Evolutionary conservation across 805 yeast genomes (phyloP), one percentile per base, ranked within the genome.

Genomic region (Hanseniaspora clermontiae): DNA sequence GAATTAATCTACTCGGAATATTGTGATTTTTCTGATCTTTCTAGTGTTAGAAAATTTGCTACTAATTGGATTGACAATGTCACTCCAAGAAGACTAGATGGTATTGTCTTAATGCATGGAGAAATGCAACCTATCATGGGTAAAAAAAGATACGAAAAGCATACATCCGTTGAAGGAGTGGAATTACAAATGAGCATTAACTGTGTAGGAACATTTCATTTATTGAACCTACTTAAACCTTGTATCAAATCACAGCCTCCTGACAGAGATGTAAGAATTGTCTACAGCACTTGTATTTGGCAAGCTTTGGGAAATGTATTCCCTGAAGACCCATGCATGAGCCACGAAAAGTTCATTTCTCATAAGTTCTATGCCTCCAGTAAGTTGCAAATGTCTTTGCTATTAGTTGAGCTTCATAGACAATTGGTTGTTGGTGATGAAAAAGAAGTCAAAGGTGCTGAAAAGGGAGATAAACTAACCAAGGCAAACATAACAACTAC

Each of bases 81-180:
- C 36, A 95, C 96, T 2, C 93, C 96, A 11, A 76, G 99, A 63
- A 71, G 99, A 56, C 73, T 93, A 47, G 99, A 93, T 69, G 95
- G 95, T 57, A 78, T 93, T 32, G 69, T 93, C 1, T 86, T 96
- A 64, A 81, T 89, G 70, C 96, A 97, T 1, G 90, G 87, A 8
- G 90, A 87, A 54, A 74, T 82, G 59, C 72, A 82, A 57, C 97
- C 98, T 0, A 74, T 79, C 48, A 82, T 85, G 20, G 68, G 71
- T 56, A 54, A 66, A 1, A 65, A 66, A 12, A 55, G 58, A 29
- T 45, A 43, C n/a, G 72, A 74, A n/a, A 78, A 96, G 57, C 78
- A 77, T 59, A 74, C 81, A 10, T 79, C 93, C 1, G 67, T 65
- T 3, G 97, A 91, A 68, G 97, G 97, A 1, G 76, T 89, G 11